Conservation (phyloP, 768 basidiomycete genomes). For the Phallus indusiatus region DNA sequence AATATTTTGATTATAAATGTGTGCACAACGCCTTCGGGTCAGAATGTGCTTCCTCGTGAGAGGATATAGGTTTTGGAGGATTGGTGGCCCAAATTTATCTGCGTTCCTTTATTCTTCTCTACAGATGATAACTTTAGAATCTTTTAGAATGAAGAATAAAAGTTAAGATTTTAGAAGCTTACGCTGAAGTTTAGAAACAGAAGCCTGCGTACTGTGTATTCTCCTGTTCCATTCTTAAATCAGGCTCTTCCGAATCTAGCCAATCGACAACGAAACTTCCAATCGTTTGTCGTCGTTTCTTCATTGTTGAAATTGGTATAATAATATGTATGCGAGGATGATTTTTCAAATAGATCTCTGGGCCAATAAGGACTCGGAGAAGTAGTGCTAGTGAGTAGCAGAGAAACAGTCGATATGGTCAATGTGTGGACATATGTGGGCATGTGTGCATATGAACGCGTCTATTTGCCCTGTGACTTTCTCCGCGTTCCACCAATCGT, state of each 20-base stretch:
- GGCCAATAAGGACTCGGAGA: no score
- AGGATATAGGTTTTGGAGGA: constrained; percentile 24
- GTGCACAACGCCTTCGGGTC: constrained; percentile 76
- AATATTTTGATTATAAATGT: constrained; percentile 9
- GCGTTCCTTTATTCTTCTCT: constrained; percentile 8
- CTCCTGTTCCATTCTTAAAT: no score
- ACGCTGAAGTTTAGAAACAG: no score
- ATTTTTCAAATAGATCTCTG: constrained; percentile 47
- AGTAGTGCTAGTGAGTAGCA: no score
- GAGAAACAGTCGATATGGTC: no score
- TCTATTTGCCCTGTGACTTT: no score
- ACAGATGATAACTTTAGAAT: background rate
- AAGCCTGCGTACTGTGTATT: no score
- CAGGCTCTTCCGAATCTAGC: no score
- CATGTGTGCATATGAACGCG: no score
- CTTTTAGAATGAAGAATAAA: background rate
- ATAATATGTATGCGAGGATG: constrained; percentile 42
- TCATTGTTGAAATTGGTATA: background rate
- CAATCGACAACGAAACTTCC: constrained; percentile 55
- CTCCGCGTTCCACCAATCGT: no score
- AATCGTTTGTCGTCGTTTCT: constrained; percentile 28
- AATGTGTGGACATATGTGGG: no score
- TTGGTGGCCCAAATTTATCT: background rate
- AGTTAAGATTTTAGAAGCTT: constrained; percentile 8
- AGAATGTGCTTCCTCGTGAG: constrained; percentile 63